These are phyloP conservation scores for Septoria linicola DNA, from an alignment of 2,329 filamentous ascomycete species.

Conservation along the genomic window DNA sequence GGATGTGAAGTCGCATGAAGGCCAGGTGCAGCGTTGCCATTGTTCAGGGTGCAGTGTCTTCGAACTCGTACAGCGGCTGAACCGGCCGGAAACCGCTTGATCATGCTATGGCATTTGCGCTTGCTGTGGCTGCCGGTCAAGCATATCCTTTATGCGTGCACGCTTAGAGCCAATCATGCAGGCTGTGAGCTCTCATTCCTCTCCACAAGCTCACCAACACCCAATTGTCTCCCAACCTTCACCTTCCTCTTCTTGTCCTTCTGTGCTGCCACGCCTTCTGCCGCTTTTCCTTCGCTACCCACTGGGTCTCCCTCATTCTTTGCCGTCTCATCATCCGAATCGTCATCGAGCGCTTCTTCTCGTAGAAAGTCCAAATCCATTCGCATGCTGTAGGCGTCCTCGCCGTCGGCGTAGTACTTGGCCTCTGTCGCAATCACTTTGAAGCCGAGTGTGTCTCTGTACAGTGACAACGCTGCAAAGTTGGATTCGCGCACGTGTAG, in stretches of 20 bases:
- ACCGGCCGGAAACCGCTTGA: too few relatives aligned
- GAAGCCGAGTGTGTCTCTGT: conserved; percentile 89
- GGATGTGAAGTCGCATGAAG: too few relatives aligned
- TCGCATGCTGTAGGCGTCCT: conserved; percentile 93
- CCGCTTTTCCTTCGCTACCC: conserved; percentile 16
- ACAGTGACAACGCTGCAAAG: conserved; percentile 83
- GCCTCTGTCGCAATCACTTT: conserved; percentile 79
- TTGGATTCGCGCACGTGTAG: conserved; percentile 96
- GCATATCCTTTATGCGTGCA: too few relatives aligned
- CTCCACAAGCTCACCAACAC: conserved; percentile 74
- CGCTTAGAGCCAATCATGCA: too few relatives aligned
- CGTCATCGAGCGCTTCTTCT: conserved; percentile 52
- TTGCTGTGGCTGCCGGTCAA: too few relatives aligned
- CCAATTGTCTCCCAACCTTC: conserved; percentile 75
- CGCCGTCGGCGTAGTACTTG: conserved; percentile 96
- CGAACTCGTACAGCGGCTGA: too few relatives aligned
- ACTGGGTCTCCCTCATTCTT: conserved; percentile 43
- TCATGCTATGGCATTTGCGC: too few relatives aligned
- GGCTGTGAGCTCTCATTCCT: conserved; percentile 24
- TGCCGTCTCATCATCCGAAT: conserved; percentile 41
- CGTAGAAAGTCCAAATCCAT: conserved; percentile 68
- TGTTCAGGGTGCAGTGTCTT: too few relatives aligned
- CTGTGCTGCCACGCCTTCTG: conserved; percentile 31
- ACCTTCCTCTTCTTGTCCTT: conserved; percentile 71
- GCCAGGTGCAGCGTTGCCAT: too few relatives aligned